A percentile compares a stretch with the other conserved stretches of the same genome.
Evolutionary conservation across 2,329 filamentous ascomycete genomes (phyloP).

Genomic region (Lachnum nothofagi): DNA sequence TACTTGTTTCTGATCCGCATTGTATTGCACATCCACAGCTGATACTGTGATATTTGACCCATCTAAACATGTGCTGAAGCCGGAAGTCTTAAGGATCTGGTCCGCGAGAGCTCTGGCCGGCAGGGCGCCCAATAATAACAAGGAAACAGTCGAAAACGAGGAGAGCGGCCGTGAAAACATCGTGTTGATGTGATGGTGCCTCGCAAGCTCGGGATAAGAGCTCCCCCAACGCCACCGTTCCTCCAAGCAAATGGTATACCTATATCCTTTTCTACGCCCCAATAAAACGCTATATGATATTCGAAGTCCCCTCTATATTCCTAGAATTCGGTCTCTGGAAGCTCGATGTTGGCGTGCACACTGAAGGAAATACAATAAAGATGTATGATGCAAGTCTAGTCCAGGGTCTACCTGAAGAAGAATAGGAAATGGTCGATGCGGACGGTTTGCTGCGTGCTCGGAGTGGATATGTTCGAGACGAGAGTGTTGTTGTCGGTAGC

Average conservation of each 20-base stretch:
- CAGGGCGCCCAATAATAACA: slow-evolving; percentile 28
- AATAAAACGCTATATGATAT: neutral
- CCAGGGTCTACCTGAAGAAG: slow-evolving; percentile 56
- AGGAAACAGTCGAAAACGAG: slow-evolving; percentile 26
- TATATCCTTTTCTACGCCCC: neutral
- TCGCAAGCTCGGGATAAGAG: slow-evolving; percentile 2
- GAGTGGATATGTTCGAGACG: neutral
- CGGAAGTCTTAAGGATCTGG: slow-evolving; percentile 72
- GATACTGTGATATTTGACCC: slow-evolving; percentile 62
- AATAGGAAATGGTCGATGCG: slow-evolving; percentile 30
- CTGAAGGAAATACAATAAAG: slow-evolving; percentile 6
- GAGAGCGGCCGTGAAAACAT: slow-evolving; percentile 30
- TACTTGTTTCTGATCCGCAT: slow-evolving; percentile 67
- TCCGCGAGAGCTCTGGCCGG: slow-evolving; percentile 49
- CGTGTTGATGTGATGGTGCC: slow-evolving; percentile 13
- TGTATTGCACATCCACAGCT: slow-evolving; percentile 71
- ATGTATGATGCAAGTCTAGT: slow-evolving; percentile 35
- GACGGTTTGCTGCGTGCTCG: neutral
- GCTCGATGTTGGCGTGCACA: neutral
- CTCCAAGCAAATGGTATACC: neutral
- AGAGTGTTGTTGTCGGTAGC: neutral
- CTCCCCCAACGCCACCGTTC: slow-evolving; percentile 8
- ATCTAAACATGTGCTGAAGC: slow-evolving; percentile 68
- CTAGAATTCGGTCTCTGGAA: neutral
- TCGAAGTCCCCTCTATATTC: neutral